Percentiles rank a stretch among this genome's conserved stretches.
These are phyloP conservation scores for Calonectria pauciramosa DNA, from an alignment of 2,329 filamentous ascomycete genomes.

Conservation along the genomic window DNA sequence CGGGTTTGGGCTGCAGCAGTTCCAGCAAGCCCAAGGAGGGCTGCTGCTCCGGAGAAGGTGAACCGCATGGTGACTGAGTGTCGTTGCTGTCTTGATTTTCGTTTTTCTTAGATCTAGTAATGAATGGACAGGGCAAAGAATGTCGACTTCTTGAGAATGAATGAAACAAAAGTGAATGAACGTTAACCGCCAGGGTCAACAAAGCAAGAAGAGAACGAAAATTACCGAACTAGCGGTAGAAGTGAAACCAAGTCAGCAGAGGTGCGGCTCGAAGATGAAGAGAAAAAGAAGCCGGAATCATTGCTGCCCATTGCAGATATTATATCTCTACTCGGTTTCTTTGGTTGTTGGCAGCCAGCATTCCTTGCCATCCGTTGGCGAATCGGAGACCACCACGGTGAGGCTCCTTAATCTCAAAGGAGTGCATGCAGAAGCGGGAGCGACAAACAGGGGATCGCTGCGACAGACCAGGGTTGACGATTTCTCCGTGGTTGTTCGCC, in stretches of 20 bases:
- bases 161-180: constrained; percentile 28
- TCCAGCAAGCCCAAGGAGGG: constrained; percentile 40
- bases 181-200: constrained; percentile 39
- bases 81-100: not conserved
- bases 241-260: constrained; percentile 29
- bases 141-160: constrained; percentile 6
- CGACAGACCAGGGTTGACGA: not conserved
- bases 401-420: constrained; percentile 36
- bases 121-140: constrained; percentile 17
- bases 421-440: constrained; percentile 11
- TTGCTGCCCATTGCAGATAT: not conserved
- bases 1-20: constrained; percentile 36
- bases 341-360: not conserved
- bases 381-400: constrained; percentile 4
- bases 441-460: not conserved
- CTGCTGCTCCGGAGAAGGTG: constrained; percentile 26
- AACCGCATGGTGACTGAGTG: constrained; percentile 32
- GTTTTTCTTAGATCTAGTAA: not conserved
- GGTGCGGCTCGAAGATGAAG: constrained; percentile 24
- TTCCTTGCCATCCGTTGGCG: constrained; percentile 6
- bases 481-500: constrained; percentile 8
- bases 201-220: constrained; percentile 18
- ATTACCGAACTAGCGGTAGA: constrained; percentile 24
- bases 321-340: constrained; percentile 24
- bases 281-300: not conserved